Percentiles rank a stretch among this genome's conserved stretches.
These are phyloP conservation scores for Stipa capillata DNA, from an alignment of 176 grass and related monocot genomes.

Conservation along the genomic window DNA sequence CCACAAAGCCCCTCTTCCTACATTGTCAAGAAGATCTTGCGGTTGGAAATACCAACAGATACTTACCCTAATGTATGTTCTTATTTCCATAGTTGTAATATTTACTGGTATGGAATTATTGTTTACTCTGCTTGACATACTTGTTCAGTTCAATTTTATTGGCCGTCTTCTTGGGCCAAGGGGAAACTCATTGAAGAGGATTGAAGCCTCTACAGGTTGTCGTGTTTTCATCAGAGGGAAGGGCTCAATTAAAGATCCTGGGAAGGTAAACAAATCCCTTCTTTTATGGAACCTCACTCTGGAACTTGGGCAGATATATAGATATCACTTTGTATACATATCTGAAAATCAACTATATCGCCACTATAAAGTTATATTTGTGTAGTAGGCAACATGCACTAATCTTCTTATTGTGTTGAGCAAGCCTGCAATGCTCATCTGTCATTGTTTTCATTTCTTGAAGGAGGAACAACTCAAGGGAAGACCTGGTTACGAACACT, in stretches of 20 bases:
- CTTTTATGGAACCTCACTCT: background rate
- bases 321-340: background rate
- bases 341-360: background rate
- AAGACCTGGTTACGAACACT: constrained; percentile 85
- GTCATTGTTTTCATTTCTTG: constrained; percentile 26
- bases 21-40: constrained; percentile 89
- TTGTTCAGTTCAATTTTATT: constrained; percentile 93
- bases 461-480: constrained; percentile 97
- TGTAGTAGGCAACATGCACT: background rate
- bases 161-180: constrained; percentile 95
- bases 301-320: constrained; percentile 3
- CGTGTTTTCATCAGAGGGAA: constrained; percentile 99
- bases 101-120: constrained; percentile 14
- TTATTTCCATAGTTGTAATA: background rate
- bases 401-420: background rate
- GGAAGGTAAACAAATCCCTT: constrained; percentile 48
- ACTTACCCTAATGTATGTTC: constrained; percentile 66
- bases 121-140: constrained; percentile 13
- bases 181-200: constrained; percentile 94
- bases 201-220: constrained; percentile 89
- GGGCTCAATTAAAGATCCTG: constrained; percentile 93
- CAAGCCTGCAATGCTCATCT: constrained; percentile 1
- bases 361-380: background rate
- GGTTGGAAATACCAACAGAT: constrained; percentile 79
- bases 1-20: constrained; percentile 65